A percentile compares a stretch with the other conserved stretches of the same genome.
phyloP scores from a whole-genome alignment of 2,329 filamentous ascomycete genomes.

The Ophiocordyceps unilateralis region DNA sequence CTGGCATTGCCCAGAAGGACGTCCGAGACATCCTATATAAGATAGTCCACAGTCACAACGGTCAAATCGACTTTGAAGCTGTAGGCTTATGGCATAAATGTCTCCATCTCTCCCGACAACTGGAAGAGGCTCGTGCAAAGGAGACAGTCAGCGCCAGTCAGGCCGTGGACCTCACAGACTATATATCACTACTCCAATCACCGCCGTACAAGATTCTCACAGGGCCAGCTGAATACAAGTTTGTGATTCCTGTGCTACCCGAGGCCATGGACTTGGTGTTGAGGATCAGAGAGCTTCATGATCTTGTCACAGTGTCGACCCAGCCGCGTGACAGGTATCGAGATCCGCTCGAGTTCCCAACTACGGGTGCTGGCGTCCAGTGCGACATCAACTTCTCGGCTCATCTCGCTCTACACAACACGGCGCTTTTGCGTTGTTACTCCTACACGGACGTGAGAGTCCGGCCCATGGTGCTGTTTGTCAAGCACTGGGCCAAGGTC shows the following conservation, averaged over 20 bases:
- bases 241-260: conserved; percentile 19
- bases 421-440: conserved; percentile 67
- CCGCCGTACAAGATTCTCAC: conserved; percentile 10
- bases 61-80: conserved; percentile 17
- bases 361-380: conserved; percentile 60
- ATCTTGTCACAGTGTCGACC: conserved; percentile 33
- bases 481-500: conserved; percentile 81
- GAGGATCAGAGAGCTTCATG: conserved; percentile 26
- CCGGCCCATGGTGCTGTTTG: conserved; percentile 60
- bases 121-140: conserved; percentile 34
- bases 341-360: conserved; percentile 59
- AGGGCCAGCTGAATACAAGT: conserved; percentile 5
- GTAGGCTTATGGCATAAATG: conserved; percentile 33
- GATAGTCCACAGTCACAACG: conserved; percentile 3
- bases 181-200: conserved; percentile 31
- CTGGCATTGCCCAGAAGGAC: conserved; percentile 30
- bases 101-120: conserved; percentile 37
- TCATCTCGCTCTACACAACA: conserved; percentile 70
- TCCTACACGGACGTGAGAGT: conserved; percentile 64
- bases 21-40: conserved; percentile 24
- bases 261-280: conserved; percentile 17
- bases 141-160: conserved; percentile 24
- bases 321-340: conserved; percentile 35
- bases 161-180: conserved; percentile 23
- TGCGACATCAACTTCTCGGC: conserved; percentile 90